These are phyloP conservation scores for Pythium monospermum DNA, from an alignment of 352 stramenopile species.

Conservation along the genomic window DNA sequence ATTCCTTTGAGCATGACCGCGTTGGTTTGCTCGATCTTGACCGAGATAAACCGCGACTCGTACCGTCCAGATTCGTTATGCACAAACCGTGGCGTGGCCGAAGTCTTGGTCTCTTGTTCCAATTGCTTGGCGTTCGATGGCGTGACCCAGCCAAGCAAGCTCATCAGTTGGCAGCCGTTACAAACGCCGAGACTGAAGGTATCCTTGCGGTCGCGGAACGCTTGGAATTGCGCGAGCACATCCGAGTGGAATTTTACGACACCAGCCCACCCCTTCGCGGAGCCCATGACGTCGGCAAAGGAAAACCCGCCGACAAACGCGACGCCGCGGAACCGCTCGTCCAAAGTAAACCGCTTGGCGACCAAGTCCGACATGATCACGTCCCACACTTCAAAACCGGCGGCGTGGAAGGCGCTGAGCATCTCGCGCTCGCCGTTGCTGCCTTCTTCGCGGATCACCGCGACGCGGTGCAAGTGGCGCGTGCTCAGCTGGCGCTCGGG, in stretches of 20 bases:
- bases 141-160: slow-evolving; percentile 96
- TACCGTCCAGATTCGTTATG: slow-evolving; percentile 96
- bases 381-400: slow-evolving; percentile 98
- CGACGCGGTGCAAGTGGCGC: slow-evolving; percentile 90
- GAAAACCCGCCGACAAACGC: slow-evolving; percentile 99
- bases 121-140: slow-evolving; percentile 45
- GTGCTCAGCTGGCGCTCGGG: slow-evolving; percentile 77
- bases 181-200: slow-evolving; percentile 99
- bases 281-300: slow-evolving; percentile 98
- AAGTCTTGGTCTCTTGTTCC: slow-evolving; percentile 47
- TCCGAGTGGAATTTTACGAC: slow-evolving; percentile 97
- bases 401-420: slow-evolving; percentile 94
- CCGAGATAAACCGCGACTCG: slow-evolving; percentile 96
- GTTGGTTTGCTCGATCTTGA: slow-evolving; percentile 94
- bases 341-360: slow-evolving; percentile 84
- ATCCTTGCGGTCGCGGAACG: slow-evolving; percentile 93
- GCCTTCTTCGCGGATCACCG: slow-evolving; percentile 97
- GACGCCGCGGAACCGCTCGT: slow-evolving; percentile 94
- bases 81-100: slow-evolving; percentile 91
- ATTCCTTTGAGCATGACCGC: slow-evolving; percentile 98
- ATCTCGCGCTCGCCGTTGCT: slow-evolving; percentile 99
- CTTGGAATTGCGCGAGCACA: slow-evolving; percentile 95
- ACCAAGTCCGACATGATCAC: slow-evolving; percentile 97
- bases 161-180: slow-evolving; percentile 99
- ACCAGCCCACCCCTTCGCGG: slow-evolving; percentile 97